phyloP scores from a whole-genome alignment of 306 rosid species.

The Hylodesmum podocarpum region DNA sequence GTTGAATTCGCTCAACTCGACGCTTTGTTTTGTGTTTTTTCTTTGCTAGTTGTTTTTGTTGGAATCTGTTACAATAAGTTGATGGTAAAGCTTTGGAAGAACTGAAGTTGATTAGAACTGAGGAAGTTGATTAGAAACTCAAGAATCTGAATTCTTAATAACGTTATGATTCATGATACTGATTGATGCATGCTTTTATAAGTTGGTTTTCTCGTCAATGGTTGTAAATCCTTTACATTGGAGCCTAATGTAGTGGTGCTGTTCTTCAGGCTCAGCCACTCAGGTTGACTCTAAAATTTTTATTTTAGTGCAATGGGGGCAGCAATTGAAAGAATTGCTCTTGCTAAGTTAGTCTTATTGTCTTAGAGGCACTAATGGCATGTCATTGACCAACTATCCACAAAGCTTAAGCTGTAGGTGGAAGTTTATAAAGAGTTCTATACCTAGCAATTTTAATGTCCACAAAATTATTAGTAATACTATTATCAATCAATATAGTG shows the following conservation, averaged over 20 bases:
- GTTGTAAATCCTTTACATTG: neutral
- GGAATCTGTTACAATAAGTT: neutral
- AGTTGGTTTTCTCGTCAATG: neutral
- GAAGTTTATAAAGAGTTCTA: neutral
- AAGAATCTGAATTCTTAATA: neutral
- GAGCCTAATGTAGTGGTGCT: neutral
- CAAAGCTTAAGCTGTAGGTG: neutral
- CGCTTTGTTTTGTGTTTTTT: neutral
- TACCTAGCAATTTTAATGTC: neutral
- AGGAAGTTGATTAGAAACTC: neutral
- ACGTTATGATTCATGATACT: neutral
- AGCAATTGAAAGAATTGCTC: neutral
- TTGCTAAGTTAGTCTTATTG: neutral
- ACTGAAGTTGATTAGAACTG: no score
- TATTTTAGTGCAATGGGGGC: no score
- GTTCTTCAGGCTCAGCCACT: neutral
- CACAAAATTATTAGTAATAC: neutral
- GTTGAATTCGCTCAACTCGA: neutral
- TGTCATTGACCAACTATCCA: neutral
- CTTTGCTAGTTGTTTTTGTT: neutral
- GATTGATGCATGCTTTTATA: neutral
- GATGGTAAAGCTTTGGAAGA: neutral
- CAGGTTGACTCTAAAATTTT: neutral
- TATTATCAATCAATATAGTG: neutral
- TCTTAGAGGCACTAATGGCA: neutral